Evolutionary conservation across 1,139 yeast species (phyloP).

Genomic region (Saccharomycopsis hybrid): DNA sequence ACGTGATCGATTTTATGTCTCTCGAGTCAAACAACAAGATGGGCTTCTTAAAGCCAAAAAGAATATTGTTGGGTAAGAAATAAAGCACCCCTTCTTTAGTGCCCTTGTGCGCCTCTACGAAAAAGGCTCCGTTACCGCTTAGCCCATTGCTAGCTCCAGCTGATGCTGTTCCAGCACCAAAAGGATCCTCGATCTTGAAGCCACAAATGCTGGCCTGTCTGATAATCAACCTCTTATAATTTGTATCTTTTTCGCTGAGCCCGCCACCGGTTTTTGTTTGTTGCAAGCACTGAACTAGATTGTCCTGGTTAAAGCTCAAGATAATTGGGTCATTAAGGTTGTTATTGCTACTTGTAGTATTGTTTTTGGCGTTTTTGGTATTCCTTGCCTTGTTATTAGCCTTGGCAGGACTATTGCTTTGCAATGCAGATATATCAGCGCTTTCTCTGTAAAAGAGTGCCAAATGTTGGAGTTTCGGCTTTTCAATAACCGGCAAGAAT

Average conservation of each 20-base stretch:
- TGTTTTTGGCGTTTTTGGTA: too few species aligned
- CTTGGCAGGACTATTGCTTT: neutral
- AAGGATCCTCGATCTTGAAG: constrained; percentile 32
- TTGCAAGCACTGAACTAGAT: constrained; percentile 28
- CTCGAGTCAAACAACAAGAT: constrained; percentile 53
- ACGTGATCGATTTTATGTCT: constrained; percentile 65
- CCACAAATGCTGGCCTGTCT: constrained; percentile 36
- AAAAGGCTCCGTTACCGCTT: too few species aligned
- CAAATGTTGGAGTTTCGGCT: constrained; percentile 34
- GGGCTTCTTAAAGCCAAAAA: constrained; percentile 92
- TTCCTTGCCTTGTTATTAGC: too few species aligned
- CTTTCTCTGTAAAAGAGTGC: constrained; percentile 33
- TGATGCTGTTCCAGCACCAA: constrained; percentile 21
- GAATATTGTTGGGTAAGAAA: constrained; percentile 58
- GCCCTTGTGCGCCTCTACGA: constrained; percentile 76
- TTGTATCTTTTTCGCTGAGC: constrained; percentile 28
- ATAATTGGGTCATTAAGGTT: constrained; percentile 46
- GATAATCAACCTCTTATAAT: constrained; percentile 14
- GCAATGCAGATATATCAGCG: too few species aligned
- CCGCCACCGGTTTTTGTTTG: constrained; percentile 29
- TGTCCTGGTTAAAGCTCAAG: constrained; percentile 36
- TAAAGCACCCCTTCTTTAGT: constrained; percentile 80
- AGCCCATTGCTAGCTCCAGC: too few species aligned
- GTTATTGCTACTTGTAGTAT: too few species aligned
- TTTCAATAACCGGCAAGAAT: constrained; percentile 44